phyloP scores from a whole-genome alignment of 2,329 filamentous ascomycete species.

The Arthrobotrys megalospora region DNA sequence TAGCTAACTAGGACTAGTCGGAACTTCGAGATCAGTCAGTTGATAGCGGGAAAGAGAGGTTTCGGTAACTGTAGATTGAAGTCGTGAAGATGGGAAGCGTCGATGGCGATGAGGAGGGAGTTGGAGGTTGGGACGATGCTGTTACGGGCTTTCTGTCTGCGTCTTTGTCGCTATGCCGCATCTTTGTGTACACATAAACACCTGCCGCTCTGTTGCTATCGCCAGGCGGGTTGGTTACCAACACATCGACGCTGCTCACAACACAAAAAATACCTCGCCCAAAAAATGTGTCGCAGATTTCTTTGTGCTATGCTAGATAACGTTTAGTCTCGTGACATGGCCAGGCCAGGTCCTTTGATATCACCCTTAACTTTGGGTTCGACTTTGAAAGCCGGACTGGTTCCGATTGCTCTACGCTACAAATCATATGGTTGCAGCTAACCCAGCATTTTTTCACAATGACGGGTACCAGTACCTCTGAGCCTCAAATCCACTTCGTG shows the following conservation, averaged over 20 bases:
- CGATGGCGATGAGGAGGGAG: constrained; percentile 5
- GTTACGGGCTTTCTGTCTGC: constrained; percentile 9
- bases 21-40: no score
- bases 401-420: neutral
- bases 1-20: no score
- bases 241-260: constrained; percentile 47
- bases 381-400: no score
- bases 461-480: constrained; percentile 1
- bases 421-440: neutral
- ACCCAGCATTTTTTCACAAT: neutral
- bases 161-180: constrained; percentile 41
- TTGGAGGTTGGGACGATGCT: constrained; percentile 11
- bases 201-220: constrained; percentile 37
- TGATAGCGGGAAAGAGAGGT: neutral
- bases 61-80: neutral
- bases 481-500: constrained; percentile 73
- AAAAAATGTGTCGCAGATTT: neutral
- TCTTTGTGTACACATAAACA: constrained; percentile 57
- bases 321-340: constrained; percentile 12
- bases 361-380: neutral
- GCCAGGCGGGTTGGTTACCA: constrained; percentile 33
- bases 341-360: no score
- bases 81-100: neutral
- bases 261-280: constrained; percentile 36
- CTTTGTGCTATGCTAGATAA: neutral